These are phyloP conservation scores for Hymenoscyphus albidus DNA, from an alignment of 2,329 filamentous ascomycete species.

Conservation along the genomic window DNA sequence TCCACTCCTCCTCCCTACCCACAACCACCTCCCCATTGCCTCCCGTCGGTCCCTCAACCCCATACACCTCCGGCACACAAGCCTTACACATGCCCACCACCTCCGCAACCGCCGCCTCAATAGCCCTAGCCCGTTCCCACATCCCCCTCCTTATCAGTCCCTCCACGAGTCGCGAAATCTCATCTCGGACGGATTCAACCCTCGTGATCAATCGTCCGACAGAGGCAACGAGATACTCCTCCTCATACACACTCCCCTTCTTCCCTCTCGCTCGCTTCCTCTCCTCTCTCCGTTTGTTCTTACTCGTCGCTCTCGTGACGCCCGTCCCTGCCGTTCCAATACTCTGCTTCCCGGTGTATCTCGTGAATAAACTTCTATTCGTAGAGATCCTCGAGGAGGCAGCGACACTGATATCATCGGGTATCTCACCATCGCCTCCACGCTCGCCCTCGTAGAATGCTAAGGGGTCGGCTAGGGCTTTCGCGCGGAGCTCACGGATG, in stretches of 20 bases:
- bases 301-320: conserved; percentile 74
- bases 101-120: conserved; percentile 70
- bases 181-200: conserved; percentile 67
- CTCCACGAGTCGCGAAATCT: conserved; percentile 70
- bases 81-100: conserved; percentile 66
- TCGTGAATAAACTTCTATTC: conserved; percentile 83
- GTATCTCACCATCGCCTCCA: conserved; percentile 62
- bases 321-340: conserved; percentile 67
- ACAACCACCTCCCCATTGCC: conserved; percentile 16
- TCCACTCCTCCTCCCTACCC: conserved; percentile 24
- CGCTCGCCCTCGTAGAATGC: conserved; percentile 83
- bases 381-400: conserved; percentile 77
- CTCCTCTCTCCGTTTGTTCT: conserved; percentile 86
- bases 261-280: conserved; percentile 91
- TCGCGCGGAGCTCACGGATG: conserved; percentile 73
- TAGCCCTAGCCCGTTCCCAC: conserved; percentile 78
- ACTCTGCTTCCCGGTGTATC: conserved; percentile 74
- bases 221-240: conserved; percentile 91
- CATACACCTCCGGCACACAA: conserved; percentile 70
- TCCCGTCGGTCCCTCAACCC: conserved; percentile 21
- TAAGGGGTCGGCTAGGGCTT: conserved; percentile 79
- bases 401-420: conserved; percentile 89
- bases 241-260: conserved; percentile 96
- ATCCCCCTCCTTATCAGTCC: conserved; percentile 76
- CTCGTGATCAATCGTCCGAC: conserved; percentile 79